Conservation (phyloP, 2,329 filamentous ascomycete species). For the Albifimbria verrucaria region DNA sequence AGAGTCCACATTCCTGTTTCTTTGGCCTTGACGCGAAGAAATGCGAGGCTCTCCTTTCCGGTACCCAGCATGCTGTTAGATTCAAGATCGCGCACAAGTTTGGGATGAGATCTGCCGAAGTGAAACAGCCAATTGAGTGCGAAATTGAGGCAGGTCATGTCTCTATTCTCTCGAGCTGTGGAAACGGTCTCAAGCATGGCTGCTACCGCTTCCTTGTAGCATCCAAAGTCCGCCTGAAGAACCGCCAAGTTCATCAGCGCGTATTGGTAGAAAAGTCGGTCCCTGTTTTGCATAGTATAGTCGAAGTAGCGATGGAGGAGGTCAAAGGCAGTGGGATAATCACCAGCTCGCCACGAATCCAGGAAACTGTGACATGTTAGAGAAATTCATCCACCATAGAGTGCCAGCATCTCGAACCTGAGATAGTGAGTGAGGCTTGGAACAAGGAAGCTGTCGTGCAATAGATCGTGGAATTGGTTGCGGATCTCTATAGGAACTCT, state of each 20-base stretch:
- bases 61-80: slow-evolving; percentile 72
- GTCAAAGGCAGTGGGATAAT: slow-evolving; percentile 88
- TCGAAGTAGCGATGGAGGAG: slow-evolving; percentile 93
- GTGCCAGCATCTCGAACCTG: slow-evolving; percentile 38
- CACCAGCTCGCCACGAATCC: slow-evolving; percentile 86
- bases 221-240: slow-evolving; percentile 92
- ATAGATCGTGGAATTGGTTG: slow-evolving; percentile 64
- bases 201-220: slow-evolving; percentile 82
- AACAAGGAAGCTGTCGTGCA: slow-evolving; percentile 63
- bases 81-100: slow-evolving; percentile 66
- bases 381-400: too few relatives aligned
- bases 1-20: slow-evolving; percentile 84
- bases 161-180: slow-evolving; percentile 89
- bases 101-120: slow-evolving; percentile 81
- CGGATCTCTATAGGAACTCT: slow-evolving; percentile 74
- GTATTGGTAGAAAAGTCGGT: slow-evolving; percentile 89
- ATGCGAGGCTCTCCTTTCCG: slow-evolving; percentile 77
- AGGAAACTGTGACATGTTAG: slow-evolving; percentile 63
- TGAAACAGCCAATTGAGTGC: slow-evolving; percentile 95
- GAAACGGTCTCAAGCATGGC: slow-evolving; percentile 94
- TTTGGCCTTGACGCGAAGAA: slow-evolving; percentile 80
- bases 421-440: slow-evolving; percentile 76
- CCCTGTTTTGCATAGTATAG: slow-evolving; percentile 83
- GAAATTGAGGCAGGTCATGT: slow-evolving; percentile 91
- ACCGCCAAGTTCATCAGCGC: slow-evolving; percentile 91